Evolutionary conservation across 352 stramenopile species (phyloP).

Genomic region (Saprolegnia diclina): DNA sequence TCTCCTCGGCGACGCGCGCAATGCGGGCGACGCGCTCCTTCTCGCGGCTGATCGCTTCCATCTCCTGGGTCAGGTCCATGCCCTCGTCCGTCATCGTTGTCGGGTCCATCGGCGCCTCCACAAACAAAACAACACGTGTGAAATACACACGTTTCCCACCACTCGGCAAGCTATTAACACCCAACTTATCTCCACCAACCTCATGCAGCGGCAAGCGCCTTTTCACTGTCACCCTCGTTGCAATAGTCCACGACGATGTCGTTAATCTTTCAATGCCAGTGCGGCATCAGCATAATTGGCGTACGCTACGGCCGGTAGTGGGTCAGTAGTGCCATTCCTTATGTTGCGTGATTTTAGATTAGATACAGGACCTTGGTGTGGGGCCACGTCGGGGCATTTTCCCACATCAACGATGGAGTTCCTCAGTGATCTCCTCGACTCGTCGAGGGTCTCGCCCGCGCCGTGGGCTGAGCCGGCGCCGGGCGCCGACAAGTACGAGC

Average conservation of each 20-base stretch:
- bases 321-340: too few species aligned
- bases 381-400: neutral
- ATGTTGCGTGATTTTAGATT: neutral
- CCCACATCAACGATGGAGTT: constrained; percentile 10
- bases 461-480: constrained; percentile 6
- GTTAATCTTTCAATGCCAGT: too few species aligned
- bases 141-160: too few species aligned
- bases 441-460: constrained; percentile 3
- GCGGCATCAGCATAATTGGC: too few species aligned
- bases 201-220: too few species aligned
- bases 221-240: too few species aligned
- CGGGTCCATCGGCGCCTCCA: neutral
- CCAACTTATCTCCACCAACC: too few species aligned
- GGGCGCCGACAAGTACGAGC: constrained; percentile 6
- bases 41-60: constrained; percentile 27
- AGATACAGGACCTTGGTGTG: neutral
- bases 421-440: constrained; percentile 24
- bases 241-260: too few species aligned
- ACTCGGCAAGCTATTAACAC: too few species aligned
- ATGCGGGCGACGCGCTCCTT: constrained; percentile 63
- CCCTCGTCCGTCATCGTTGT: neutral
- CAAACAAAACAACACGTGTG: too few species aligned
- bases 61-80: constrained; percentile 22
- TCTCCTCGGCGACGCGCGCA: constrained; percentile 59
- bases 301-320: too few species aligned